phyloP scores from a whole-genome alignment of 225 moss, liverwort and hornwort species.

The Pseudisothecium myosuroides region DNA sequence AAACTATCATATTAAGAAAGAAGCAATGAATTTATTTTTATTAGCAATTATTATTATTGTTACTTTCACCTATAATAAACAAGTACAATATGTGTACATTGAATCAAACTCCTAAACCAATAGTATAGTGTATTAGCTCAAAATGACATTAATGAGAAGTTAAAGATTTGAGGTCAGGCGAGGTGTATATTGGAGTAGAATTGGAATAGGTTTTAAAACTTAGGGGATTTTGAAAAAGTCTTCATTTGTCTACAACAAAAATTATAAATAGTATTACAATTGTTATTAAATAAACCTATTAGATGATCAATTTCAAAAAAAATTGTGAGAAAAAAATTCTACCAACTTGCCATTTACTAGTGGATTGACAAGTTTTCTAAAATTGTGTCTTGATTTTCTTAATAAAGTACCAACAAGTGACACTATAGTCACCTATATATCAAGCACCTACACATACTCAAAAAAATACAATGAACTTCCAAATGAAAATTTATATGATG shows the following conservation, averaged over 20 bases:
- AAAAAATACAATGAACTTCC: not conserved
- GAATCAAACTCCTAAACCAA: not conserved
- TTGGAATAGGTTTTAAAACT: not conserved
- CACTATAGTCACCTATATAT: not conserved
- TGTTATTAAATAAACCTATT: not conserved
- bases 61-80: too few species aligned
- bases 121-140: too few species aligned
- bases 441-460: not conserved
- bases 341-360: not conserved
- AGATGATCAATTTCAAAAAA: rapidly evolving
- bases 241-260: not conserved
- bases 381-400: not conserved
- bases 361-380: not conserved
- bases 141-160: not conserved
- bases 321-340: too few species aligned
- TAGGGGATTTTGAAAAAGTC: rapidly evolving
- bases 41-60: not conserved
- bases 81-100: not conserved
- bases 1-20: not conserved
- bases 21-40: too few species aligned
- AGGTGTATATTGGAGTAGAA: not conserved
- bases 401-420: not conserved
- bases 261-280: not conserved
- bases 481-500: not conserved
- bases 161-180: not conserved